phyloP scores from a whole-genome alignment of 2,329 filamentous ascomycete genomes.

The Fonsecaea erecta region DNA sequence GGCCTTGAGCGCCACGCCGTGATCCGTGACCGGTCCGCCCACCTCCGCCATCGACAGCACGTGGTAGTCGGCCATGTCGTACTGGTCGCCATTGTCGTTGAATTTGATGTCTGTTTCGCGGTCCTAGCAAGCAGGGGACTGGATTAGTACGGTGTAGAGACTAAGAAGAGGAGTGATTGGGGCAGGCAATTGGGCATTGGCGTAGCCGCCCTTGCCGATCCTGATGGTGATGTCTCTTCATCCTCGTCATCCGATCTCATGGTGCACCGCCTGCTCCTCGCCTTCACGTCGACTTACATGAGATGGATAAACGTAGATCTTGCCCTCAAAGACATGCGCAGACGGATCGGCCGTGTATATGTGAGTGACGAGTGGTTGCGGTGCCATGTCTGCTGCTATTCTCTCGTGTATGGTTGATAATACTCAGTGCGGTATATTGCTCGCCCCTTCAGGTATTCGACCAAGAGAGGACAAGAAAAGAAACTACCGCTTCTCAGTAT shows the following conservation, averaged over 20 bases:
- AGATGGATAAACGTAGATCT: slow-evolving; percentile 78
- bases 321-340: slow-evolving; percentile 76
- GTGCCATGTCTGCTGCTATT: slow-evolving; percentile 11
- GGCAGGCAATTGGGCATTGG: too few relatives aligned
- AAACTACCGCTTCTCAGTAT: neutral
- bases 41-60: slow-evolving; percentile 68
- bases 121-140: slow-evolving; percentile 56
- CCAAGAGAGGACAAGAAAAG: neutral
- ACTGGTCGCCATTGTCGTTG: slow-evolving; percentile 86
- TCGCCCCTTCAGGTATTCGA: neutral
- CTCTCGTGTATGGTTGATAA: neutral
- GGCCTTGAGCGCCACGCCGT: slow-evolving; percentile 69
- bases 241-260: neutral
- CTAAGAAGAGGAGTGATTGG: too few relatives aligned
- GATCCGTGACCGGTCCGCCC: slow-evolving; percentile 67
- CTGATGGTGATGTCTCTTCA: neutral
- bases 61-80: slow-evolving; percentile 84
- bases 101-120: slow-evolving; percentile 73
- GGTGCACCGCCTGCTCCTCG: neutral
- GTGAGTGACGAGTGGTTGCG: slow-evolving; percentile 68
- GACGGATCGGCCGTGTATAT: slow-evolving; percentile 81
- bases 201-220: neutral
- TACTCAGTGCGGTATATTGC: neutral
- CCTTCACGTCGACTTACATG: slow-evolving; percentile 23
- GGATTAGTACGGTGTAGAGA: neutral